Base-by-base conservation (phyloP, 2,329 filamentous ascomycete species). In the Penicillium sp. region DNA sequence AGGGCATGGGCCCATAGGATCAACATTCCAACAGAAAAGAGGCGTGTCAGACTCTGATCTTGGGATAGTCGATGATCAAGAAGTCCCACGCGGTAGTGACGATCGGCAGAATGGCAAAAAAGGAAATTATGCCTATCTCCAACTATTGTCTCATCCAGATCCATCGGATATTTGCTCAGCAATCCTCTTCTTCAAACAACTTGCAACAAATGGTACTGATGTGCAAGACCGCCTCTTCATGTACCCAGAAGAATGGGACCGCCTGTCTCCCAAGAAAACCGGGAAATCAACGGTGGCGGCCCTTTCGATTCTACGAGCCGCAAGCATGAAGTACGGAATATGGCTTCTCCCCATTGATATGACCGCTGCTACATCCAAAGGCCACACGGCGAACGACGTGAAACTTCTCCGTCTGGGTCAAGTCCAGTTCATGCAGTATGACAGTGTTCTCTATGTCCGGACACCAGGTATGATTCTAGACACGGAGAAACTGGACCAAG, bases 201-300 rank as follows among this genome's bases (percentile, higher is more conserved):
- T 70, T 23, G 44, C 58, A 1, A 56, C 53, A 16, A 62, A 65
- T 18, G 51, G 51, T 36, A 60, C 59, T 4, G 54, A 46, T 10
- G 39, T 63, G 15, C 57, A 65, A 25, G 66, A 69, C 25, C 62
- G 65, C 8, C 51, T 71, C n/a, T 64, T 70, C 32, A 61, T 71
- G 46, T 71, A 71, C 45, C 68, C 68, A 6, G 54, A 61, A 39
- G 62, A 66, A 42, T 70, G 68, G 68, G 68, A 71, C 37, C 35
- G 48, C 11, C 56, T 54, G 49, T 48, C 48, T 17, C 41, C 47
- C 2, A 44, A 45, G 13, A 37, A 46, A 14, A 50, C 54, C 4
- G 47, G 57, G 0, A 49, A 56, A 20, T 46, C 52, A 2, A 50
- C 65, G 32, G 44, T 55, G 1, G 51, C 50, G 10, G 64, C 65